phyloP scores from a whole-genome alignment of 2,329 filamentous ascomycete species.

The Monascus ruber region DNA sequence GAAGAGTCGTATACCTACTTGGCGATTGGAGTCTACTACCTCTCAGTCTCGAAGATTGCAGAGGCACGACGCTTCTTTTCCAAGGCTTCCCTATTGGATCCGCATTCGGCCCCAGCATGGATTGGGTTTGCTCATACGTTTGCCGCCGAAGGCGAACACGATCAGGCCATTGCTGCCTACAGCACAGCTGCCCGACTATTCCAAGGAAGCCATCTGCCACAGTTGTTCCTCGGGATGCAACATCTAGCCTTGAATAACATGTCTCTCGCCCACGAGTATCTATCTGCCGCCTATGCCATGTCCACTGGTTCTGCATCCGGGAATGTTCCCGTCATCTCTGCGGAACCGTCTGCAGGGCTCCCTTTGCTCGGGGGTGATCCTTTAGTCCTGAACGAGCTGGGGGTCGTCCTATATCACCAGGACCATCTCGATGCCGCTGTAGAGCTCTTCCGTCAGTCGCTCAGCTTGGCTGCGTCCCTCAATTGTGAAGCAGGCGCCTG shows the following conservation, averaged over 20 bases:
- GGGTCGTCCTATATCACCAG: constrained; percentile 91
- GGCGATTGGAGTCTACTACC: constrained; percentile 90
- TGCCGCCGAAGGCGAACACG: constrained; percentile 91
- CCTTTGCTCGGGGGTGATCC: constrained; percentile 50
- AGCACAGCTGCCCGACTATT: constrained; percentile 89
- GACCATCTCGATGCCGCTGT: constrained; percentile 65
- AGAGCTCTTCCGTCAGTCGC: constrained; percentile 63
- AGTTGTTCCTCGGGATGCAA: constrained; percentile 96
- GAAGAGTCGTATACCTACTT: constrained; percentile 88
- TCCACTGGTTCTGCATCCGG: constrained; percentile 30
- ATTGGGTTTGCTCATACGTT: constrained; percentile 98
- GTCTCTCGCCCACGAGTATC: constrained; percentile 83
- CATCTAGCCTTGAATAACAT: constrained; percentile 94
- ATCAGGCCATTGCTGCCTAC: constrained; percentile 96
- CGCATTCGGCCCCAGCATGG: constrained; percentile 94
- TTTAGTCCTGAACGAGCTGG: constrained; percentile 86
- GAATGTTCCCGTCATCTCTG: constrained; percentile 14
- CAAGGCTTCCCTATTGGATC: constrained; percentile 94
- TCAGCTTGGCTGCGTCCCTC: constrained; percentile 67
- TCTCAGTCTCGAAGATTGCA: constrained; percentile 76
- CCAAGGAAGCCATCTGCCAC: constrained; percentile 91
- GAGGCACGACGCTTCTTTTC: constrained; percentile 94
- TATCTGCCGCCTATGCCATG: constrained; percentile 70
- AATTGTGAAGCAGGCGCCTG: constrained; percentile 72
- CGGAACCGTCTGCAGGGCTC: constrained; percentile 10